Evolutionary conservation across 208 protist genomes (phyloP).

Genomic region (Trypanosoma scelopori): DNA sequence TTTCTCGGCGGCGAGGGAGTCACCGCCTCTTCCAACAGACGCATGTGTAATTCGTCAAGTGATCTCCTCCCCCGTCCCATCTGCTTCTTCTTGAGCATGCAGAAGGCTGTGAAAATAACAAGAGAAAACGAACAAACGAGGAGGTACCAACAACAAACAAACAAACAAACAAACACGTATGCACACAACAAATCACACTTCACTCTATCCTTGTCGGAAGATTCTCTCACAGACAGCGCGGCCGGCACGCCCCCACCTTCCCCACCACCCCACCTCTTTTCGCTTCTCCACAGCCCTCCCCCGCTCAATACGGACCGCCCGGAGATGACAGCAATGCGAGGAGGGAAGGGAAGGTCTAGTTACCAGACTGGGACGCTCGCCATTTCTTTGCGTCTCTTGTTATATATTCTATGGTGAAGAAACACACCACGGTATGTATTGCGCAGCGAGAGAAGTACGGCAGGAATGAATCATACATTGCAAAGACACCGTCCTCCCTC

Average conservation of each 20-base stretch:
- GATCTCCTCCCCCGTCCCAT: no score
- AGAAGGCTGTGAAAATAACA: no score
- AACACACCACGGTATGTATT: slow-evolving; percentile 88
- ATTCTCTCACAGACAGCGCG: no score
- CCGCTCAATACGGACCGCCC: neutral
- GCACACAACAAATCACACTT: no score
- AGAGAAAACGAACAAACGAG: no score
- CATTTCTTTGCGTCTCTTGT: slow-evolving; percentile 37
- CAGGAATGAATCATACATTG: slow-evolving; percentile 84
- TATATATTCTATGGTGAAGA: slow-evolving; percentile 88
- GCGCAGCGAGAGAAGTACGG: slow-evolving; percentile 90
- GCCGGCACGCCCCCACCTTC: no score
- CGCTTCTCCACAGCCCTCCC: neutral
- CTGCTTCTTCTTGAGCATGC: no score
- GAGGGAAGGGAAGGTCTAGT: neutral
- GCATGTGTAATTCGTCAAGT: no score
- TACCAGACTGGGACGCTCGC: slow-evolving; percentile 21
- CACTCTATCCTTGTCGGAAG: no score
- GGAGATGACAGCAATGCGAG: neutral
- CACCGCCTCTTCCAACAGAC: no score
- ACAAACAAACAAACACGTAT: neutral
- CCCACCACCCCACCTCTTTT: slow-evolving; percentile 14
- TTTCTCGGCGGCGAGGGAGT: no score
- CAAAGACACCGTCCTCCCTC: slow-evolving; percentile 72
- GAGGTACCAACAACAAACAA: no score